These are phyloP conservation scores for Maudiozyma turicensis DNA, from an alignment of 805 yeast genomes.

Conservation along the genomic window DNA sequence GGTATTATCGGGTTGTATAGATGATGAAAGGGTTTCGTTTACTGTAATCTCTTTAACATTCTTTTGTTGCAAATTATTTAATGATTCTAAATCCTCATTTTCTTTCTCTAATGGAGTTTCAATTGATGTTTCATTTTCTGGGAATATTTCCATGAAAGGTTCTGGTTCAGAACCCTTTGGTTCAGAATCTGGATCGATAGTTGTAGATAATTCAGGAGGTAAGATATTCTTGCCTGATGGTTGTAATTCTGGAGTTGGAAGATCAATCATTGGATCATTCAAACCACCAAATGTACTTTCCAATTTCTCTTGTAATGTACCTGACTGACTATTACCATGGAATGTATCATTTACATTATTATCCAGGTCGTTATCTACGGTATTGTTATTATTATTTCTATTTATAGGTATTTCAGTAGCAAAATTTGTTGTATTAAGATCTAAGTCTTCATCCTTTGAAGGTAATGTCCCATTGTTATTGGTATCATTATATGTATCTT, in stretches of 20 bases:
- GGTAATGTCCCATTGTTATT: no score
- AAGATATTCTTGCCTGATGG: not conserved
- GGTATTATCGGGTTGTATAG: not conserved
- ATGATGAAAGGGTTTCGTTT: not conserved
- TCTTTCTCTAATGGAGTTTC: not conserved
- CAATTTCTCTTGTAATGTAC: not conserved
- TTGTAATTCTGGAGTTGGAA: not conserved
- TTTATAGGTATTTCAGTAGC: no score
- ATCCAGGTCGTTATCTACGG: not conserved
- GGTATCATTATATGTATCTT: no score
- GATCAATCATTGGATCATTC: not conserved
- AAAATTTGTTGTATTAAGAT: no score
- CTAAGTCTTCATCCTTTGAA: no score
- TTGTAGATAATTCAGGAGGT: not conserved
- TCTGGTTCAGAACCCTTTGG: not conserved
- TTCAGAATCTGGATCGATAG: not conserved
- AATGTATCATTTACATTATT: not conserved
- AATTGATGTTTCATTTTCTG: not conserved
- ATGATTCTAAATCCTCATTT: no score
- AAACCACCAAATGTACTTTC: not conserved
- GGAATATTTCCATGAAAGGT: not conserved
- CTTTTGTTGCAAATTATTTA: not conserved
- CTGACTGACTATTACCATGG: not conserved
- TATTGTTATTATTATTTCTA: not conserved
- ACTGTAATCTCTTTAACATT: not conserved